Evolutionary conservation across 2,329 filamentous ascomycete species (phyloP).

Genomic region (Karstenula rhodostoma): DNA sequence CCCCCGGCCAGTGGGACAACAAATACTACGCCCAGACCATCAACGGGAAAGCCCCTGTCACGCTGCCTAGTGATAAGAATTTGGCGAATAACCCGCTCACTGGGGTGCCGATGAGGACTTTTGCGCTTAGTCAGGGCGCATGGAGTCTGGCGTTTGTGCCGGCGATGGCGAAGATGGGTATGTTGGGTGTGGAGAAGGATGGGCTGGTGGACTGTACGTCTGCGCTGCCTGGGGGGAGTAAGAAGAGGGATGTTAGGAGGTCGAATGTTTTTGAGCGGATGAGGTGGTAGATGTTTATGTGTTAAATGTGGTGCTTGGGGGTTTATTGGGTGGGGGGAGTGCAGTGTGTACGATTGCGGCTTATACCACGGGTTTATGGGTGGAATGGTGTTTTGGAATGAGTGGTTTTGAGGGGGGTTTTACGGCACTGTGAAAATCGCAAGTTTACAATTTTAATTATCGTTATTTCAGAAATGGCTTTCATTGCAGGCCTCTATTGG

Average conservation of each 20-base stretch:
- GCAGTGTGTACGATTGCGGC: neutral
- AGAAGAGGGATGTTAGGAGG: constrained; percentile 43
- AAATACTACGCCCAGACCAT: constrained; percentile 47
- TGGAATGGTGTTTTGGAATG: neutral
- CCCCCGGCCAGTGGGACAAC: constrained; percentile 48
- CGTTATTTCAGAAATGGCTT: too few relatives aligned
- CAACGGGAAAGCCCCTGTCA: constrained; percentile 38
- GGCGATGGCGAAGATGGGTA: constrained; percentile 48
- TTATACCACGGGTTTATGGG: neutral
- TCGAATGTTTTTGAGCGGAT: constrained; percentile 14
- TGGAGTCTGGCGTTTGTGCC: constrained; percentile 45
- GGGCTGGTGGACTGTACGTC: constrained; percentile 44
- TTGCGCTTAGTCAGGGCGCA: constrained; percentile 34
- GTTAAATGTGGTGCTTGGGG: neutral
- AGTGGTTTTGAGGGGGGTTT: neutral
- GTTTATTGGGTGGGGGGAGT: neutral
- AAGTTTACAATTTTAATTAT: neutral
- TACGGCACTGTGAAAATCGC: neutral
- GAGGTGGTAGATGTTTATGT: neutral
- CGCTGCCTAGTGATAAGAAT: constrained; percentile 37
- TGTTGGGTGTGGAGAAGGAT: constrained; percentile 38
- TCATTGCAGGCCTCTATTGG: too few relatives aligned
- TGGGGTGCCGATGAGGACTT: constrained; percentile 29
- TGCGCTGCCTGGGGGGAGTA: constrained; percentile 41
- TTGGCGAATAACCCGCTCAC: constrained; percentile 35